These are phyloP conservation scores for Combretum micranthum DNA, from an alignment of 345 rosid genomes.

Conservation along the genomic window DNA sequence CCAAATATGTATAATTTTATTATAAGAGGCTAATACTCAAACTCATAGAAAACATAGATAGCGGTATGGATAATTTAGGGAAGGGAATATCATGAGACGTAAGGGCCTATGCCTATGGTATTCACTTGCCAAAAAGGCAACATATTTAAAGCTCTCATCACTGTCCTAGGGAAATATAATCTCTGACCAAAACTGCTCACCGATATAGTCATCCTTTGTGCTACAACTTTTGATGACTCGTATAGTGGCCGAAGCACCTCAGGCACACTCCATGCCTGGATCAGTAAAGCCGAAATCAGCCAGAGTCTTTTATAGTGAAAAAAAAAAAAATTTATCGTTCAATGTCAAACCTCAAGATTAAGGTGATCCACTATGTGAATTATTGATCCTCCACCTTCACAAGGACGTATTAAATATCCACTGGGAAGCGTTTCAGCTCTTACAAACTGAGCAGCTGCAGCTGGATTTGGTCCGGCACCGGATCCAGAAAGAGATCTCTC, in stretches of 20 bases:
- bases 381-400: conserved; percentile 99
- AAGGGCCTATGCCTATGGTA: no score
- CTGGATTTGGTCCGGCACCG: conserved; percentile 81
- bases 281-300: no score
- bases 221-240: conserved; percentile 86
- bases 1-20: no score
- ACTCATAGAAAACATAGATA: no score
- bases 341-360: conserved; percentile 64
- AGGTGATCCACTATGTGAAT: conserved; percentile 97
- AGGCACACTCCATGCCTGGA: conserved; percentile 97
- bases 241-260: conserved; percentile 95
- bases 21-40: no score
- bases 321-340: neutral
- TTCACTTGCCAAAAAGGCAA: no score
- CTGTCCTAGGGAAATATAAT: neutral
- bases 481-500: conserved; percentile 98
- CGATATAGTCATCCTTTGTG: conserved; percentile 88
- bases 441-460: conserved; percentile 80
- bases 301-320: no score
- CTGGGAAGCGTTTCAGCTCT: conserved; percentile 97
- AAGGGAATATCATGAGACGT: no score
- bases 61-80: no score
- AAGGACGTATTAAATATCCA: conserved; percentile 93
- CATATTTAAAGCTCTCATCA: neutral
- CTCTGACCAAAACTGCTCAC: conserved; percentile 39